These are phyloP conservation scores for Salix caprea DNA, from an alignment of 345 rosid genomes.

Conservation along the genomic window DNA sequence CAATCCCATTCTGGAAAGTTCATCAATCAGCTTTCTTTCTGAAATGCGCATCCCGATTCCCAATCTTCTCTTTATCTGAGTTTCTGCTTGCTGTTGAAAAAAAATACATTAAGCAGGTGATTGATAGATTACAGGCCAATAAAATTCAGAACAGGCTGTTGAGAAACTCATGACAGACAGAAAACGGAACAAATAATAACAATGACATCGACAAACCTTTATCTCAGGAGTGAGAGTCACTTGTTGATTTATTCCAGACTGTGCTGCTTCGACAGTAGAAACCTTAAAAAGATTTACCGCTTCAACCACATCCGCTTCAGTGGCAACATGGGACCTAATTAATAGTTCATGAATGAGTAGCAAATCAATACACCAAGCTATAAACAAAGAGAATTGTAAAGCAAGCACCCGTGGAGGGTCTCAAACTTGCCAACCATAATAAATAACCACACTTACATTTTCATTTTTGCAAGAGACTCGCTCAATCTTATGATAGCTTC, in stretches of 20 bases:
- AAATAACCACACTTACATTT: conserved; percentile 52
- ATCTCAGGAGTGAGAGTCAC: conserved; percentile 75
- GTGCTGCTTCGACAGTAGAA: conserved; percentile 96
- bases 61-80: conserved; percentile 81
- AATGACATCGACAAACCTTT: conserved; percentile 46
- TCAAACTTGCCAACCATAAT: background rate
- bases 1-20: conserved; percentile 82
- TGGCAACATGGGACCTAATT: conserved; percentile 74
- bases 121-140: background rate
- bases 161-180: background rate
- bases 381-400: background rate
- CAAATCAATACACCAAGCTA: background rate
- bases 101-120: background rate
- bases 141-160: background rate
- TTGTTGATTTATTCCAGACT: conserved; percentile 90
- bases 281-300: conserved; percentile 85
- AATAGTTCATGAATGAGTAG: background rate
- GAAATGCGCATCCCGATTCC: conserved; percentile 86
- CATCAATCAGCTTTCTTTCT: conserved; percentile 82
- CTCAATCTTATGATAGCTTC: conserved; percentile 91
- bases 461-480: conserved; percentile 93
- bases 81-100: conserved; percentile 72
- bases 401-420: background rate
- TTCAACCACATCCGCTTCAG: conserved; percentile 75
- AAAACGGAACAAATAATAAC: background rate